Conservation (phyloP, 192 early-diverging fungal genomes). For the Allomyces macrogynus region DNA sequence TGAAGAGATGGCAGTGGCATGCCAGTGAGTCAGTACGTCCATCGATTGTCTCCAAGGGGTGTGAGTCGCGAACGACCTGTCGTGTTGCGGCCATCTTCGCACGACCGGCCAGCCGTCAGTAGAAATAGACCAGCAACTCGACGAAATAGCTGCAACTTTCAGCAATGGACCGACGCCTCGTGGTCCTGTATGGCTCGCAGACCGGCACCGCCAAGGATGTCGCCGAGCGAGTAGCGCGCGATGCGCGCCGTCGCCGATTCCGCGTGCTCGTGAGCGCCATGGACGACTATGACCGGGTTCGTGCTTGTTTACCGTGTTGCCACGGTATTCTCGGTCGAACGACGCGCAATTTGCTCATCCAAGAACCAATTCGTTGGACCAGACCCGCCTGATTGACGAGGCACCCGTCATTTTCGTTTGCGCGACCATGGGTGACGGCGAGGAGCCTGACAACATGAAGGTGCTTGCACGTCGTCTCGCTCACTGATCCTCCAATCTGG, state of each 20-base stretch:
- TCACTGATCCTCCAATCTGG: not conserved
- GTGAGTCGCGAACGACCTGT: no score
- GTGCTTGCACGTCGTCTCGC: conserved; percentile 10
- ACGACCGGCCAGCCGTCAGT: no score
- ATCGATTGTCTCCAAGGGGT: no score
- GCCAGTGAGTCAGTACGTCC: no score
- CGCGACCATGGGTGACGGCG: conserved; percentile 86
- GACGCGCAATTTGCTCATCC: not conserved
- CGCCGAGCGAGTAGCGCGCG: conserved; percentile 57
- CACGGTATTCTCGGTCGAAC: not conserved
- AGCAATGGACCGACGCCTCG: conserved; percentile 14
- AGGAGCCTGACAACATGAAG: conserved; percentile 79
- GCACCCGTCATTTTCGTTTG: conserved; percentile 59
- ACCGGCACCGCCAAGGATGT: conserved; percentile 85
- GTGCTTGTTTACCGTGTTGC: conserved; percentile 1
- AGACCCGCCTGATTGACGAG: not conserved
- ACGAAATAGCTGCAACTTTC: not conserved
- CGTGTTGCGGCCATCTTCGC: no score
- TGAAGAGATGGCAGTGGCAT: no score
- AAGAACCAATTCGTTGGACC: not conserved
- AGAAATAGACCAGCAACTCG: no score
- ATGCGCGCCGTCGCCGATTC: conserved; percentile 60
- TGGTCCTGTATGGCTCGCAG: conserved; percentile 78
- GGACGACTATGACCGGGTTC: conserved; percentile 53
- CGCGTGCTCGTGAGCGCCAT: conserved; percentile 35